Percentiles rank a stretch among this genome's conserved stretches.
These are phyloP conservation scores for Aspergillus amoenus DNA, from an alignment of 2,329 filamentous ascomycete genomes.

Conservation along the genomic window DNA sequence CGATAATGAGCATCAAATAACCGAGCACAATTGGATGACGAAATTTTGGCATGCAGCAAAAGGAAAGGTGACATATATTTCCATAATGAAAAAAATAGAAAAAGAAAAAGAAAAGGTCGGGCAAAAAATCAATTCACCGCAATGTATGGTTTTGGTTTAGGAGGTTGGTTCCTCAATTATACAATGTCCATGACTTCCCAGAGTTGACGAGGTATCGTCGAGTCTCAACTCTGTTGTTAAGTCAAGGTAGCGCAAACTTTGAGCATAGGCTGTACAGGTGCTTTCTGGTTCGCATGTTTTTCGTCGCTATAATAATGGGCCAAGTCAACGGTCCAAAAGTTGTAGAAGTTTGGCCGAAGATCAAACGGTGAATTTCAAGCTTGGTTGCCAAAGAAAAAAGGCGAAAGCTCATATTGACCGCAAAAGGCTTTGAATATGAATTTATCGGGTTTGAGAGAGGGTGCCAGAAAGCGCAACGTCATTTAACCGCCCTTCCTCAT, in stretches of 20 bases:
- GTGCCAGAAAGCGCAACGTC: not conserved
- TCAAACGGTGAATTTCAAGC: not conserved
- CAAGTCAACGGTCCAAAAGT: not conserved
- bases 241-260: constrained; percentile 8
- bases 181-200: constrained; percentile 12
- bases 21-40: not conserved
- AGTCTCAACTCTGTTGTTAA: not conserved
- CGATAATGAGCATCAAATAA: constrained; percentile 21
- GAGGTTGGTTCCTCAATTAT: constrained; percentile 21
- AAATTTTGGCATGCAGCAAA: constrained; percentile 7
- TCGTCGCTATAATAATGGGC: not conserved
- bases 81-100: constrained; percentile 7
- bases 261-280: constrained; percentile 16
- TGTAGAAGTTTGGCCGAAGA: not conserved
- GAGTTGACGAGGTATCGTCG: constrained; percentile 3
- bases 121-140: constrained; percentile 13
- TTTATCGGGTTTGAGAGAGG: not conserved
- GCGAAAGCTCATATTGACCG: not conserved
- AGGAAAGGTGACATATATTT: constrained; percentile 20
- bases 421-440: not conserved
- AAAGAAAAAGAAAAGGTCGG: not conserved
- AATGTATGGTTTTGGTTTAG: constrained; percentile 17
- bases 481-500: constrained; percentile 47
- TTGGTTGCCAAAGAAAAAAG: not conserved
- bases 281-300: constrained; percentile 1